phyloP scores from a whole-genome alignment of 495 filamentous ascomycete genomes.

The Trypethelium eluteriae region DNA sequence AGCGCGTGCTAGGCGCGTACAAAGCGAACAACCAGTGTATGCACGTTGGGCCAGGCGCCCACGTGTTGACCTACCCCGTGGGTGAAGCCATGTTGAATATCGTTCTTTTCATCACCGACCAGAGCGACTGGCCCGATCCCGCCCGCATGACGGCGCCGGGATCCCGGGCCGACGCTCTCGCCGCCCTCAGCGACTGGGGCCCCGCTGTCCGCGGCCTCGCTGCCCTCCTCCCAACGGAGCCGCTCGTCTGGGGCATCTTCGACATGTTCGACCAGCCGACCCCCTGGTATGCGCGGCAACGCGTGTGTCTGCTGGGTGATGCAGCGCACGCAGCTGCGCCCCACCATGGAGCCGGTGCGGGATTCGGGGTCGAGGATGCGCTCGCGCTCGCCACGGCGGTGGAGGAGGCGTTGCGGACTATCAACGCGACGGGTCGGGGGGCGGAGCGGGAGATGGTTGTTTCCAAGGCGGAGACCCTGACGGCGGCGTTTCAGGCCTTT shows the following conservation, averaged over 20 bases:
- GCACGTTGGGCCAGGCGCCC: background rate
- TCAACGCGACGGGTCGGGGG: no score
- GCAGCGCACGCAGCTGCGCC: conserved; percentile 64
- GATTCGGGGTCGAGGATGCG: conserved; percentile 62
- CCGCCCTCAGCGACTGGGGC: background rate
- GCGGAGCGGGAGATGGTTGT: no score
- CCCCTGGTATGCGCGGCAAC: conserved; percentile 46
- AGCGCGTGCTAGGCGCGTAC: conserved; percentile 45
- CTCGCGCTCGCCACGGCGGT: conserved; percentile 44
- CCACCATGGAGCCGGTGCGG: conserved; percentile 62
- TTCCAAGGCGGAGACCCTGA: conserved; percentile 59
- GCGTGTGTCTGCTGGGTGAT: conserved; percentile 56
- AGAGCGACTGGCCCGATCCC: background rate
- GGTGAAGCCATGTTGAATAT: conserved; percentile 27
- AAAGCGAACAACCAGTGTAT: conserved; percentile 5
- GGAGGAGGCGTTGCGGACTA: background rate
- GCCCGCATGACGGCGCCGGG: background rate
- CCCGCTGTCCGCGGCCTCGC: background rate
- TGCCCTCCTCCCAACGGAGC: background rate
- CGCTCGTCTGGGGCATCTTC: conserved; percentile 40
- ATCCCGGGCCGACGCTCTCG: background rate
- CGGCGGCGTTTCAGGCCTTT: conserved; percentile 24
- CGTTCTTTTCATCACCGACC: conserved; percentile 15
- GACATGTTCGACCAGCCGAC: conserved; percentile 56
- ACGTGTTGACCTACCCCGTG: background rate